Evolutionary conservation across 495 filamentous ascomycete species (phyloP), one percentile per base, ranked within the genome.

Genomic region (Schizothecium vesticola): DNA sequence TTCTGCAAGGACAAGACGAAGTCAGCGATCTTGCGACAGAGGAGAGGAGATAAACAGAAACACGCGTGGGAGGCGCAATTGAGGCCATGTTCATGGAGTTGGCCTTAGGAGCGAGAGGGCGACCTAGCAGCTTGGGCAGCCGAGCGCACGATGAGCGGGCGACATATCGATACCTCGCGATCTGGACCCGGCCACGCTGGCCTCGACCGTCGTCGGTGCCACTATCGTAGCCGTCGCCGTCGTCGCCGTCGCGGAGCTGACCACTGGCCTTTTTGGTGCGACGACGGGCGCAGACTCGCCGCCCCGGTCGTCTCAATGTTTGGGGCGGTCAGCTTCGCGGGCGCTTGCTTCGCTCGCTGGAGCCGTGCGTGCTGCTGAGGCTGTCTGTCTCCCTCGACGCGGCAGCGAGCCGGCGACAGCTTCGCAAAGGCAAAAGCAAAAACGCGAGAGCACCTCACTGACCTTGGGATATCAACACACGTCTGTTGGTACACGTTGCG

Each of bases 401-500:
- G 26, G 63, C 43, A 51, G 21, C 19, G 26, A 22, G 36, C 61
- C 16, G 63, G 24, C 63, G 55, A 58, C 63, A 16, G 33, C 8
- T 9, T 29, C n/a, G 19, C 13, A 33, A 43, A 22, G 21, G 33
- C 56, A 43, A 36, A 66, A 25, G 29, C 25, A 66, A 51, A 66
- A 16, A 59, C 58, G n/a, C 43, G 43, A n/a, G 56, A 56, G 55
- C 43, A 29, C 25, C 55, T 33, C 55, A 59, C 73, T 74, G 36
- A 75, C 72, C 74, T 71, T 25, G 63, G 66, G 57, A 70, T 51
- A 65, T 56, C 43, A 65, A 73, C 74, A 70, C 61, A 63, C 74
- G 59, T 73, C 55, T 78, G 74, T 74, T 77, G 71, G 72, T 72
- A 78, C 75, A 76, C 68, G 71, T 64, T 73, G 78, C 78, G 74